Evolutionary conservation across 257 asterid species (phyloP), one percentile per base, ranked within the genome.

Genomic region (Forsythia suspensa): DNA sequence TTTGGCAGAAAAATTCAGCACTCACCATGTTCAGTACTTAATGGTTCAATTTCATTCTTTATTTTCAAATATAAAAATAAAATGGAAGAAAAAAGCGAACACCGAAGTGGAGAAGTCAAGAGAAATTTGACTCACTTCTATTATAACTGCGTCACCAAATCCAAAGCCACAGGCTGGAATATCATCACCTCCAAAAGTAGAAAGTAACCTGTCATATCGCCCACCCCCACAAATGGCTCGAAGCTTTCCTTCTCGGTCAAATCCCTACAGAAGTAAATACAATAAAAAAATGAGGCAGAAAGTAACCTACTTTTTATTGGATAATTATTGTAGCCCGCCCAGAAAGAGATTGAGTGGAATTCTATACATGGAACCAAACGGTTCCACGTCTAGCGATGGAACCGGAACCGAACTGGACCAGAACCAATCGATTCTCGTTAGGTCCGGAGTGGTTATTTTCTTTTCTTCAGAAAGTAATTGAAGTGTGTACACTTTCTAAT

Each of bases 151-250:
- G 86, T 96, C 99, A 24, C 98, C 99, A 76, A 93, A 93, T 81
- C 99, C 99, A 88, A 93, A 95, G 76, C 99, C 99, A 87, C 99
- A 95, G 72, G 99, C 98, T 55, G 99, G 97, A 78, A 92, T 59
- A 78, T 93, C 98, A 75, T 95, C 97, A 34, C 98, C 98, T 80
- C 98, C 98, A 63, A 92, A 95, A 29, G 97, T 92, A 72, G 98
- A 93, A 59, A 95, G 93, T 79, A 95, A 82, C 29, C 82, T 83
- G 85, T 95, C 99, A 81, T 95, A 95, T 70, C 99, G 86, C 41
- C 99, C 99, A 73, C 98, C 98, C 13, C 99, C 99, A 90, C 99
- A 96, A 75, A 93, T 93, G 70, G 99, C 99, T 82, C 99, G 90
- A 77, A 94, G 87, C 79, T 92, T 96, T 73, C 98, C 97, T 84